Evolutionary conservation across 768 basidiomycete genomes (phyloP), one percentile per base, ranked within the genome.

Genomic region (Paxillus involutus): DNA sequence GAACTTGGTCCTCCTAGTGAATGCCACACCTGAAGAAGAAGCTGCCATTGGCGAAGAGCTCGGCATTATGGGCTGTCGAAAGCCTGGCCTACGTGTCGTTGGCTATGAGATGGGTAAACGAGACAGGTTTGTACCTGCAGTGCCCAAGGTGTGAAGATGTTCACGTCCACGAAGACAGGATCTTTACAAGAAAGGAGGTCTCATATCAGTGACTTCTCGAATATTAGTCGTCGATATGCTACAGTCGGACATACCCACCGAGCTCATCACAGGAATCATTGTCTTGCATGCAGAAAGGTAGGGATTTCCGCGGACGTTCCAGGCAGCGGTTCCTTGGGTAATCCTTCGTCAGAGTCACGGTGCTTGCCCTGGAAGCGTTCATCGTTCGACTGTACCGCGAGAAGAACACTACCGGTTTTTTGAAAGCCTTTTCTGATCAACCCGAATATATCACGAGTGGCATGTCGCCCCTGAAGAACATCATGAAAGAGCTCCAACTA

Each of bases 351-450:
- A 94, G 95, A 67, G 89, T 96, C 11, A 91, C 89, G 0, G 81
- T 91, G 2, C 79, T 93, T 1, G 89, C 86, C 24, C 75, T 88
- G 44, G 96, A 98, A 66, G 92, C 94, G 0, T 99, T 98, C 73
- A 91, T 98, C 36, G 88, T 94, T 46, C 84, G 95, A 3, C 75
- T 97, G 3, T 98, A 88, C 66, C 83, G 96, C 40, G 88, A 97
- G 70, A 85, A 88, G 73, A 99, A 98, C 74, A 83, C 80, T 67
- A 78, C 77, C 2, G 96, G 96, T 1, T 99, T 98, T 70, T 75
- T 98, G 59, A 98, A 99, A 70, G 97, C 94, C 0, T 97, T 99
- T 66, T 92, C 94, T 2, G 97, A 98, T 69, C 90, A 98, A 63
- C 94, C 96, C 4, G 97, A 98, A 68, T 84, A 89, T 57, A 97